These are phyloP conservation scores for Hyphopichia homilentoma DNA, from an alignment of 805 yeast species.

Conservation along the genomic window DNA sequence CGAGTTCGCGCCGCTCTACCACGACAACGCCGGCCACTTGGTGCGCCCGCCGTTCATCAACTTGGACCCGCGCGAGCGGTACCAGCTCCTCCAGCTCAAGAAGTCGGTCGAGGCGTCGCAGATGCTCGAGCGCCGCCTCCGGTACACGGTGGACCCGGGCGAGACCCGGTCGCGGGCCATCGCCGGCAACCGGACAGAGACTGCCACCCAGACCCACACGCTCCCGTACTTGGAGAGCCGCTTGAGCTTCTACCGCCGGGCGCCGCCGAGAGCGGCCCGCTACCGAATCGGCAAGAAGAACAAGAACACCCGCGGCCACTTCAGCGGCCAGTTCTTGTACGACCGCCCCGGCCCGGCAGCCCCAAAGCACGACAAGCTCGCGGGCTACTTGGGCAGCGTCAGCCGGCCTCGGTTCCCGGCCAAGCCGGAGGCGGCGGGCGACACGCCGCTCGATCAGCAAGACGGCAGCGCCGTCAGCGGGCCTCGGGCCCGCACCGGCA, in stretches of 20 bases:
- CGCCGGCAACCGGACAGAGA: slow-evolving; percentile 29
- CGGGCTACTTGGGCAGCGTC: slow-evolving; percentile 33
- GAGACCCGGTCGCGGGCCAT: slow-evolving; percentile 26
- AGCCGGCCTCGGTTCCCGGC: slow-evolving; percentile 27
- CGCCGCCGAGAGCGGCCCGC: slow-evolving; percentile 13
- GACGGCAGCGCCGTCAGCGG: slow-evolving; percentile 3
- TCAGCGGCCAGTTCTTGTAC: slow-evolving; percentile 35
- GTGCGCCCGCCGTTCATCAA: slow-evolving; percentile 44
- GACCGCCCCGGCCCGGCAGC: too few relatives aligned
- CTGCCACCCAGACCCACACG: slow-evolving; percentile 40
- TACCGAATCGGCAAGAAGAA: slow-evolving; percentile 4
- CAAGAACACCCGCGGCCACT: too few relatives aligned
- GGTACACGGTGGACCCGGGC: slow-evolving; percentile 38
- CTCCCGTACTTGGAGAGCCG: slow-evolving; percentile 21
- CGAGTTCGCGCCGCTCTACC: slow-evolving; percentile 31
- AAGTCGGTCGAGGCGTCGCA: slow-evolving; percentile 34
- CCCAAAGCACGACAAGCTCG: slow-evolving; percentile 12
- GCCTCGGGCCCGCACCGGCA: slow-evolving; percentile 11
- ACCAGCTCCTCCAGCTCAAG: slow-evolving; percentile 38
- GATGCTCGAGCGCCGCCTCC: slow-evolving; percentile 27
- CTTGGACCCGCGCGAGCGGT: slow-evolving; percentile 40
- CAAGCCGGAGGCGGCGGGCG: not conserved
- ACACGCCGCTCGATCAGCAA: not conserved
- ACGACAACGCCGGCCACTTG: slow-evolving; percentile 34
- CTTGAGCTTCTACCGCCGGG: slow-evolving; percentile 26